A percentile compares a stretch with the other conserved stretches of the same genome.
Conservation (phyloP, 164 flowering plant genomes). For the Hamamelis virginiana region DNA sequence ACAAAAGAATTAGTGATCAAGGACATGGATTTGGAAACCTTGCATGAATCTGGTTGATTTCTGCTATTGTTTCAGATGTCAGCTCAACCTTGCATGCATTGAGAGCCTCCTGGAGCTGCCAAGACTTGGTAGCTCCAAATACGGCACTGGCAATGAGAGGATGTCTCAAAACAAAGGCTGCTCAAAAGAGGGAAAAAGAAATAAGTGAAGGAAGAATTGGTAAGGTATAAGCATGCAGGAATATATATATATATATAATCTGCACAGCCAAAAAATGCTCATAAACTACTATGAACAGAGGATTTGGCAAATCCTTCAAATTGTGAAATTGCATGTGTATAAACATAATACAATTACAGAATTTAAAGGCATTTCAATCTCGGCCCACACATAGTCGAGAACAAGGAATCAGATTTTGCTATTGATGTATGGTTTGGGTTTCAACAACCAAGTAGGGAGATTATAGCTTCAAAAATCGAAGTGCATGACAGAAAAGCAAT, state of each 20-base stretch:
- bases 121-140: constrained; percentile 71
- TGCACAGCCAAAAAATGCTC: no score
- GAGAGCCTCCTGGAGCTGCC: constrained; percentile 70
- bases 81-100: constrained; percentile 51
- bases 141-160: constrained; percentile 76
- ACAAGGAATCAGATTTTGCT: no score
- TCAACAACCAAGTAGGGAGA: no score
- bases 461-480: no score
- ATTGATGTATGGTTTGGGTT: no score
- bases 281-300: no score
- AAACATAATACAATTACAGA: not conserved
- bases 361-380: no score
- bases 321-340: not conserved
- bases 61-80: constrained; percentile 43
- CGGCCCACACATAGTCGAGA: no score
- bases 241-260: no score
- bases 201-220: not conserved
- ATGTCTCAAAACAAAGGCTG: constrained; percentile 76
- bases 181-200: constrained; percentile 7
- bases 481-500: no score
- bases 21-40: constrained; percentile 77
- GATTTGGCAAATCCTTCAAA: no score
- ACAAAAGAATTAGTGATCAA: constrained; percentile 21
- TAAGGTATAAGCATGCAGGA: not conserved
- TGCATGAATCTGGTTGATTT: constrained; percentile 57